A percentile compares a stretch with the other conserved stretches of the same genome.
These are phyloP conservation scores for Metarhizium guizhouense DNA, from an alignment of 2,329 filamentous ascomycete species.

Conservation along the genomic window DNA sequence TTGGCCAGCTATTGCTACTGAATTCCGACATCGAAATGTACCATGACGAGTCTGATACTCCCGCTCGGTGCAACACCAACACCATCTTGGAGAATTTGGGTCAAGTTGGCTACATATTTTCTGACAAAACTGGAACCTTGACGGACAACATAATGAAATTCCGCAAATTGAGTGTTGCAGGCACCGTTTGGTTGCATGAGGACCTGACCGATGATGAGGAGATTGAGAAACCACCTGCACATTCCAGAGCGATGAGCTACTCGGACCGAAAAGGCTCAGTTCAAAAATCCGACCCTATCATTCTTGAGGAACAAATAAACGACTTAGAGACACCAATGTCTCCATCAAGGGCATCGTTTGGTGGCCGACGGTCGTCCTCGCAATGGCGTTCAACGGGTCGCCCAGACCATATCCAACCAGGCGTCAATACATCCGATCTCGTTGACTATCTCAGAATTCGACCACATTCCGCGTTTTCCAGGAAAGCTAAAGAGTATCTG, in stretches of 20 bases:
- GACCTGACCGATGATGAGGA: constrained; percentile 39
- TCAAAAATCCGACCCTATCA: constrained; percentile 19
- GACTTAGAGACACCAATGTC: constrained; percentile 15
- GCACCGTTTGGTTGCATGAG: constrained; percentile 82
- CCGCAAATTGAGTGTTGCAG: constrained; percentile 81
- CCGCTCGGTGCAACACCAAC: constrained; percentile 82
- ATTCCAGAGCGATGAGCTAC: constrained; percentile 1
- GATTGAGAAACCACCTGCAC: constrained; percentile 11
- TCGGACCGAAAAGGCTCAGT: constrained; percentile 15
- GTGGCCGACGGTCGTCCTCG: constrained; percentile 36
- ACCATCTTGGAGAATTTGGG: constrained; percentile 93
- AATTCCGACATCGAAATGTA: constrained; percentile 86
- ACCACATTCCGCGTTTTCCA: constrained; percentile 68
- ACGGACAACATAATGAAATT: constrained; percentile 97
- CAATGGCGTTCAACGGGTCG: constrained; percentile 40
- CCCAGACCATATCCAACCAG: constrained; percentile 42
- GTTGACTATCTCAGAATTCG: constrained; percentile 67
- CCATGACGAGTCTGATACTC: constrained; percentile 72
- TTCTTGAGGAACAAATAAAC: constrained; percentile 20
- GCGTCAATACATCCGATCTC: constrained; percentile 62
- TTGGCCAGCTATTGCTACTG: constrained; percentile 68
- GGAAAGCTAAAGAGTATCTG: constrained; percentile 73
- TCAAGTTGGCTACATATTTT: constrained; percentile 84
- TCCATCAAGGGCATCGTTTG: constrained; percentile 23
- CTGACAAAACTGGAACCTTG: constrained; percentile 88